Evolutionary conservation across 805 yeast species (phyloP), one percentile per base, ranked within the genome.

Genomic region (Kuraishia floccosa): DNA sequence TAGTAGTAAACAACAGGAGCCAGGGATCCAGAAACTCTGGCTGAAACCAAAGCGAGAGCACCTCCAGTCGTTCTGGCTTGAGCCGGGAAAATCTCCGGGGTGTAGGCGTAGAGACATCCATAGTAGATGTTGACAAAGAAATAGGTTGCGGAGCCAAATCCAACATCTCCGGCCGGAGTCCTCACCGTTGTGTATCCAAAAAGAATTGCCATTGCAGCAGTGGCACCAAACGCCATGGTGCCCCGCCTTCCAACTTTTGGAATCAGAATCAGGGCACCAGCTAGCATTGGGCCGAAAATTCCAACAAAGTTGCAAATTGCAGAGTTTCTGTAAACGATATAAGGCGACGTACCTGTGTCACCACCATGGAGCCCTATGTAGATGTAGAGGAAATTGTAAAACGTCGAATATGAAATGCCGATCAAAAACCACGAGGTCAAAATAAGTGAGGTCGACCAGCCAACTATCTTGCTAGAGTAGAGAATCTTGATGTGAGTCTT

Each of bases 101-200:
- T 73, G 44, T 72, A 74, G 4, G 81, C 82, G 42, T 72, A 76
- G 14, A 76, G 50, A 15, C 69, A 66, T 4, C 75, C 78, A 45
- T 70, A 74, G 44, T 69, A 69, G 34, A 72, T 56, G 47, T 63
- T 58, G 35, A 63, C 42, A 34, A 58, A 56, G 44, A 64, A 49
- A 36, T 68, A 71, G 13, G 77, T 69, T 22, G 66, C 65, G 9
- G 67, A 50, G 22, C 60, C 54, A 30, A 64, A 57, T 5, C 63
- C 68, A 30, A 76, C 72, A 45, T 71, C 72, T 55, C 62, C 72
- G 5, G 64, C 54, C 28, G 69, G 56, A 1, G 75, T 63, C 46
- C 66, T 63, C 9, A 75, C 76, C 3, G 76, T 68, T 10, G 83
- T 76, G 39, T 76, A 74, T 28, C 74, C 75, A 42, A 74, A 74